Base-by-base conservation (phyloP, 2,329 filamentous ascomycete genomes). In the Paraphoma chrysanthemicola region DNA sequence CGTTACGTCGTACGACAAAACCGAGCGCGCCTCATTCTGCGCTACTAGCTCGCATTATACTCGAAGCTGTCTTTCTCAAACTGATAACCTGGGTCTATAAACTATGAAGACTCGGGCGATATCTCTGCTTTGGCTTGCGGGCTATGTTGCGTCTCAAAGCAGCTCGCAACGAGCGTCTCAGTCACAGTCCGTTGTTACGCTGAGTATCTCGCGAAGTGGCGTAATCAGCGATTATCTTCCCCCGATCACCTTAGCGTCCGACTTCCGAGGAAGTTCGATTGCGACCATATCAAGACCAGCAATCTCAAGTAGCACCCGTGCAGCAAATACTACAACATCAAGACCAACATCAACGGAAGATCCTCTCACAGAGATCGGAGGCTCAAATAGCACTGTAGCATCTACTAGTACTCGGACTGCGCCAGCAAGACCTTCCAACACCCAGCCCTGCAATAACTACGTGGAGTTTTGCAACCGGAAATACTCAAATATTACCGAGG, bases 401-500 rank as follows among this genome's bases (percentile, higher is more conserved):
- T 55, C 64, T 14, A 69, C 61, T 17, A 60, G 57, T 17, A 63
- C 64, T 18, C 61, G 54, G 28, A 74, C 69, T 28, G 64, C 70
- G 10, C 59, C 70, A 17, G 59, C 69, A 10, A 53, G 59, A 38
- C 74, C 76, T 4, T 69, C 73, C 5, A 79, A 79, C 54, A 78
- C 77, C 1, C 77, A 78, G 50, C 66, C 77, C n/a, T 79, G 77
- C 64, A 79, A 79, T 63, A 73, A 73, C 63, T 78, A 77, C 51
- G 63, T 70, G 30, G 77, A 79, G 57, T 73, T 78, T 50, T 79
- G 77, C 64, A 62, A 64, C 6, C 65, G 77, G 18, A 71, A 70
- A 50, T 79, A 78, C 57, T 76, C 74, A 29, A 78, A 78, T 55
- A 77, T 79, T 45, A 78, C 77, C n/a, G 70, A 78, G 60, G 74